These are phyloP conservation scores for Fistulifera solaris DNA, from an alignment of 108 stramenopile genomes.

Conservation along the genomic window DNA sequence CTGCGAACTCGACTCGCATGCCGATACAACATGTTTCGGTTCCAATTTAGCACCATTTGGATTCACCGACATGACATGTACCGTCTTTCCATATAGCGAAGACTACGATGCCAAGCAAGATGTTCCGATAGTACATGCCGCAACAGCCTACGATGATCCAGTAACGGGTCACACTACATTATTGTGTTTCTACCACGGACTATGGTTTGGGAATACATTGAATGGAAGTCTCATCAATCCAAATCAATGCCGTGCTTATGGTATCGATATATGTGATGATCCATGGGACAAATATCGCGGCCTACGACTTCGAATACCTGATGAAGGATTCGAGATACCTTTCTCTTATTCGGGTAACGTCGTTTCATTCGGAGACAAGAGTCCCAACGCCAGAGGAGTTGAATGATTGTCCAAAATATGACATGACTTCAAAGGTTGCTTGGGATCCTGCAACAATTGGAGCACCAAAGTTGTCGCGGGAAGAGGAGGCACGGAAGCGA, in stretches of 20 bases:
- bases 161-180: conserved; percentile 14
- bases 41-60: too few species aligned
- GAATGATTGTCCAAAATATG: background rate
- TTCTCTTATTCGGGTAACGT: background rate
- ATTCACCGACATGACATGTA: background rate
- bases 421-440: background rate
- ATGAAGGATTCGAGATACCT: conserved; percentile 1
- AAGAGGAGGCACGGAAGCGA: background rate
- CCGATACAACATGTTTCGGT: conserved; percentile 12
- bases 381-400: conserved; percentile 9
- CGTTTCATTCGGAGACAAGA: conserved; percentile 5
- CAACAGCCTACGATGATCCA: conserved; percentile 15
- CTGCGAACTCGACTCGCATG: conserved; percentile 20
- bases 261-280: conserved; percentile 14
- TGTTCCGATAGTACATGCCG: conserved; percentile 22
- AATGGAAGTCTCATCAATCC: conserved; percentile 19
- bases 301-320: background rate
- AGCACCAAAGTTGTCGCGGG: background rate
- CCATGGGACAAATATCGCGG: conserved; percentile 1
- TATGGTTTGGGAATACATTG: conserved; percentile 18
- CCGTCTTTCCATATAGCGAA: conserved; percentile 5
- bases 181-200: conserved; percentile 12
- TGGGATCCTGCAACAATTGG: conserved; percentile 9
- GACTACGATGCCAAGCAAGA: conserved; percentile 3
- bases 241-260: conserved; percentile 24